These are phyloP conservation scores for Scheffersomyces lignosus DNA, from an alignment of 805 yeast species.

Conservation along the genomic window DNA sequence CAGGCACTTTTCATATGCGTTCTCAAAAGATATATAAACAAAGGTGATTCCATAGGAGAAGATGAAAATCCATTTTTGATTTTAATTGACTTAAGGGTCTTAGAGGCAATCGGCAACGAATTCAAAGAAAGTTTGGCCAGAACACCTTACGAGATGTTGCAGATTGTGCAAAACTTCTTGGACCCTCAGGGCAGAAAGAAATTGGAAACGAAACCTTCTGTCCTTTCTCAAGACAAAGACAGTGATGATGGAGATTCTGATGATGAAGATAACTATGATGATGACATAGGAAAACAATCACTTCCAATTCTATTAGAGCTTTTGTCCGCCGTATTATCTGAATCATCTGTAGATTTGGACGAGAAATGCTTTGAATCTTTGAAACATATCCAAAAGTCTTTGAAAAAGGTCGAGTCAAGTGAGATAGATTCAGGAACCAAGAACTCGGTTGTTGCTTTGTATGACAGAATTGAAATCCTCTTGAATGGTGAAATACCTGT, in stretches of 20 bases:
- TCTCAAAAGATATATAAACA: constrained; percentile 61
- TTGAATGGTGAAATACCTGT: constrained; percentile 27
- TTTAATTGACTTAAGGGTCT: constrained; percentile 59
- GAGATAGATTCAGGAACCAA: constrained; percentile 4
- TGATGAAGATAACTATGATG: constrained; percentile 18
- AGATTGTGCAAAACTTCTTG: constrained; percentile 29
- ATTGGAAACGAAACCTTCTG: constrained; percentile 23
- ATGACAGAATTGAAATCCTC: constrained; percentile 26
- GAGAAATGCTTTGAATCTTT: constrained; percentile 29
- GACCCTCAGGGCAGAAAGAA: constrained; percentile 20
- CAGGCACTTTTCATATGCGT: constrained; percentile 49
- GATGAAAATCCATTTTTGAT: constrained; percentile 52
- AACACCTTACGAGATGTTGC: constrained; percentile 58
- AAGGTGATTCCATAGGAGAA: constrained; percentile 8
- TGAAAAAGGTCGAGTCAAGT: constrained; percentile 6
- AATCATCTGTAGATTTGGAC: constrained; percentile 26
- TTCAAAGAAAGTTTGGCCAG: constrained; percentile 58
- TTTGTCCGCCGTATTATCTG: constrained; percentile 36
- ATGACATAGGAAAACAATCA: constrained; percentile 14
- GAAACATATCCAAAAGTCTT: constrained; percentile 22
- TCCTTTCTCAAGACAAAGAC: constrained; percentile 21
- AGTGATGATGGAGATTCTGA: constrained; percentile 31
- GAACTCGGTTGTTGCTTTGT: constrained; percentile 24
- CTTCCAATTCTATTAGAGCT: constrained; percentile 34
- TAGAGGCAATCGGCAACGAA: constrained; percentile 59